Evolutionary conservation across 306 rosid genomes (phyloP), one percentile per base, ranked within the genome.

Genomic region (Argentina anserina): DNA sequence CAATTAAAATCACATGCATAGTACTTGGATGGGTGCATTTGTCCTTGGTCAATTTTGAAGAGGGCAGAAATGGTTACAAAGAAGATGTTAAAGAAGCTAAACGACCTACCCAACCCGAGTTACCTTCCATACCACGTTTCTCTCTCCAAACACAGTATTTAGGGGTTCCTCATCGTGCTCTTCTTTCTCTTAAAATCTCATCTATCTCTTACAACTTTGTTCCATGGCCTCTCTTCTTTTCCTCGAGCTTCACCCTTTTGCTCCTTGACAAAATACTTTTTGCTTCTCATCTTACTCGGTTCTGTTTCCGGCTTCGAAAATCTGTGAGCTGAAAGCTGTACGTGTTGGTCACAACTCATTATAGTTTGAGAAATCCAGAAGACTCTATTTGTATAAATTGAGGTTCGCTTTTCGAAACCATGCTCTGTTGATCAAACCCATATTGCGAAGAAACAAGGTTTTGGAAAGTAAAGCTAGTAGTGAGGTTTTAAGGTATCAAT

Each of bases 61-160:
- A 70, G 55, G 60, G 75, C 23, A 28, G 6, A 18, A 64, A 7
- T 62, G 21, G 42, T 75, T 71, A 7, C 26, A 37, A 7, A 52
- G 21, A 64, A 75, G 34, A 71, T 76, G 77, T 68, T 67, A 69
- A 80, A 67, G 6, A 73, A 60, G 79, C 78, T 72, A 71, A 89
- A 84, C 73, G 83, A 81, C 84, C 76, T 58, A 82, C 79, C 68
- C 55, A 63, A 73, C 74, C 68, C 12, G 53, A 76, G 95, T 85
- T 90, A 80, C 86, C 93, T 90, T 90, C 78, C 79, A 70, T 82
- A 67, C 86, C 94, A 93, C 98, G 97, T 87, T 89, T 90, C 90
- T 88, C 78, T 73, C 72, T 61, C 74, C 75, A 50, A 74, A 75
- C 69, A 36, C 18, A 76, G 86, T 90, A 87, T 86, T 89, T 87